Evolutionary conservation across 192 early-diverging fungal genomes (phyloP), one percentile per base, ranked within the genome.

Genomic region (Backusella psychrophila): DNA sequence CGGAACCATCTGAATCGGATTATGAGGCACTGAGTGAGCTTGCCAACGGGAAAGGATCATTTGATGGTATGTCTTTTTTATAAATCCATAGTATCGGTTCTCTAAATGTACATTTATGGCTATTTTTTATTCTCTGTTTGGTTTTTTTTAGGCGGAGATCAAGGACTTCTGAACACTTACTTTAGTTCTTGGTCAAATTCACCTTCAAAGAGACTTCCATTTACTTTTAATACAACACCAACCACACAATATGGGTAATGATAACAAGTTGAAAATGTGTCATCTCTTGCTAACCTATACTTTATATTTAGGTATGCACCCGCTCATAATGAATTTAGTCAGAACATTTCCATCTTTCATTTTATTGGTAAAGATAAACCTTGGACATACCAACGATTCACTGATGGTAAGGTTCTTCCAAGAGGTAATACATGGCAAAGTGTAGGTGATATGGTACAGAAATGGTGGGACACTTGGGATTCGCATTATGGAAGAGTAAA

Each of bases 311-410:
- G 86, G 35, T 91, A 93, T 80, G 82, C 83, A 69, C 97, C 97
- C 4, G 97, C 97, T 0, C 88, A 93, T 78, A 85, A 88, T 67
- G 87, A 91, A 21, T 96, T 93, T 82, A 77, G 87, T 26, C 75
- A 87, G 66, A 86, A 90, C 26, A 89, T 97, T 34, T 88, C 90
- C 0, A 92, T 95, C 21, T 89, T 95, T 29, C 97, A 98, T 76
- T 98, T 98, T 83, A 94, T 96, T 71, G 97, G 97, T 6, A 72
- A 83, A 7, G 82, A 87, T 19, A 98, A 98, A 85, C 97, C 97
- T 12, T 98, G 97, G 97, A 87, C 88, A 56, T 94, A 90, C 85
- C 84, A 88, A 33, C 89, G 92, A 29, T 89, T 87, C 39, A 78
- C 87, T 11, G 88, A 90, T 67, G 90, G 92, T 38, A 78, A 80